These are phyloP conservation scores for Chaetomium sp. DNA, from an alignment of 2,329 filamentous ascomycete genomes.

Conservation along the genomic window DNA sequence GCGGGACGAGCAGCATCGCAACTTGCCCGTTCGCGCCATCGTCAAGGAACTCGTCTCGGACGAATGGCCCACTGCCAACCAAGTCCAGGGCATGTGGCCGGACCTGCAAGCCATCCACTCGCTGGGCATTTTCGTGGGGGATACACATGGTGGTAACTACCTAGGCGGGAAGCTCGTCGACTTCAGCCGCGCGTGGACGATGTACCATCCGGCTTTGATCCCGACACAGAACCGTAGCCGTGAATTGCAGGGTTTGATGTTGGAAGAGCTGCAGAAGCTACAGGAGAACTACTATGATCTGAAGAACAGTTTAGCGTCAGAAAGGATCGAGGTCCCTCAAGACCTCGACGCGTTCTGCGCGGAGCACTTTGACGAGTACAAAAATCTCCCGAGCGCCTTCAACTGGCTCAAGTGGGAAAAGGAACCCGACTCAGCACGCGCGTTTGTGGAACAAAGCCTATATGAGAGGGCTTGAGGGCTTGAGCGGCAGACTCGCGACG, in stretches of 20 bases:
- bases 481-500: too few relatives aligned
- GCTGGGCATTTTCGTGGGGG: conserved; percentile 11
- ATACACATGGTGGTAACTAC: conserved; percentile 5
- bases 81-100: conserved; percentile 4
- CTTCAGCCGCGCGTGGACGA: conserved; percentile 9
- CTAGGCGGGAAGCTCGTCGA: conserved; percentile 9
- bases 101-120: conserved; percentile 7
- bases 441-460: neutral
- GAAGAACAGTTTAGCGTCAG: neutral
- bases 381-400: neutral
- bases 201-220: conserved; percentile 4
- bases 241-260: neutral
- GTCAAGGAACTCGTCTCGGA: conserved; percentile 11
- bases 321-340: neutral
- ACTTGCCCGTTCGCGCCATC: conserved; percentile 12
- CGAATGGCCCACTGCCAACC: neutral
- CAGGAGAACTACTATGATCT: neutral
- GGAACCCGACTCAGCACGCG: neutral
- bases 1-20: conserved; percentile 5
- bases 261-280: neutral
- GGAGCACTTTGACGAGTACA: neutral
- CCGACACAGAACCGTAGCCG: neutral
- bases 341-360: neutral
- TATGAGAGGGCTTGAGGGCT: neutral
- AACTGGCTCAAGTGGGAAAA: conserved; percentile 5